Evolutionary conservation across 768 basidiomycete genomes (phyloP).

Genomic region (Russula lepida): DNA sequence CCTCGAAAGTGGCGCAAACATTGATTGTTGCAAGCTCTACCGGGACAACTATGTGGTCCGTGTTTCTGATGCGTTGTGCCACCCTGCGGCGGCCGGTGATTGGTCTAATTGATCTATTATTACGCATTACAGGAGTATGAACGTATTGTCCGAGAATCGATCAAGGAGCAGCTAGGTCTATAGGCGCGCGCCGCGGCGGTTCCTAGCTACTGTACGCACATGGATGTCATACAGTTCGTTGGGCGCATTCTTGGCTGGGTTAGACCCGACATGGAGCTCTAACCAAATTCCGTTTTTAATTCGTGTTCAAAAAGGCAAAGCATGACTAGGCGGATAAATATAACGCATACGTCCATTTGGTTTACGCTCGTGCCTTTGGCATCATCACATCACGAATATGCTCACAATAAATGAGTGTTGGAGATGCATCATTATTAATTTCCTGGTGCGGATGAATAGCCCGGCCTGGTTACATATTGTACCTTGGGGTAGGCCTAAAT

Average conservation of each 20-base stretch:
- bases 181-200: conserved; percentile 28
- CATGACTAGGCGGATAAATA: background rate
- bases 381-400: background rate
- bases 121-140: conserved; percentile 98
- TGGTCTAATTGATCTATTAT: background rate
- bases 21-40: conserved; percentile 95
- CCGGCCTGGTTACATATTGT: background rate
- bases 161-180: conserved; percentile 78
- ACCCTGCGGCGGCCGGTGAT: too few species aligned
- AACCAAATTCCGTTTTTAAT: background rate
- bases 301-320: conserved; percentile 3
- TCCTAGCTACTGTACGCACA: background rate
- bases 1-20: conserved; percentile 93
- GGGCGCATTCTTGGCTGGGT: background rate
- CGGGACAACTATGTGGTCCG: conserved; percentile 67
- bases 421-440: background rate
- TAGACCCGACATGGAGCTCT: background rate
- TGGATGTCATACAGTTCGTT: background rate
- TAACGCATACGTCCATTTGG: background rate
- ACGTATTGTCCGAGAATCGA: conserved; percentile 70
- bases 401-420: background rate
- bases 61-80: background rate
- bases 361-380: background rate
- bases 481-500: background rate
- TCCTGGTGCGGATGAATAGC: background rate